Percentiles rank a stretch among this genome's conserved stretches.
Evolutionary conservation across 306 rosid genomes (phyloP).

Genomic region (Trifolium dubium): DNA sequence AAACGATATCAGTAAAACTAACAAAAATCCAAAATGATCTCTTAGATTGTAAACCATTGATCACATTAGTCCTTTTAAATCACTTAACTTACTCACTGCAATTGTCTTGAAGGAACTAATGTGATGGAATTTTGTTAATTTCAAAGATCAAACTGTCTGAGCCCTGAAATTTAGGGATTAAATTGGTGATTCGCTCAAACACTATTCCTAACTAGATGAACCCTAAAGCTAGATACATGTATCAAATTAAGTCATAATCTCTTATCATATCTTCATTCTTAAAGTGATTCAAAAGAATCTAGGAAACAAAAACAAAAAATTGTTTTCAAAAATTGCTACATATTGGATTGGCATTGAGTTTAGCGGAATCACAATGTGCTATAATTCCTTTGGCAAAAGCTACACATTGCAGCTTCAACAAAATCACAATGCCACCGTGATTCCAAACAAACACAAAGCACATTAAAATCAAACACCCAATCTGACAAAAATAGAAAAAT

Average conservation of each 20-base stretch:
- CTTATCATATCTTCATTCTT: neutral
- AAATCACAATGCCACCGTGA: neutral
- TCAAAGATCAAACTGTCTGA: neutral
- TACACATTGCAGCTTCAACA: neutral
- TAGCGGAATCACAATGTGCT: neutral
- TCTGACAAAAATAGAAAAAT: slow-evolving; percentile 3
- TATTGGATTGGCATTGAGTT: neutral
- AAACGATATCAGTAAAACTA: slow-evolving; percentile 18
- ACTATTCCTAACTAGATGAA: neutral
- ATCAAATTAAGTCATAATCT: neutral
- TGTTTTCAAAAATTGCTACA: slow-evolving; percentile 3
- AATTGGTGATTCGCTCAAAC: neutral
- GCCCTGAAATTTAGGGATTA: neutral
- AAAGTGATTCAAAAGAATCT: slow-evolving; percentile 7
- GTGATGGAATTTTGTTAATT: neutral
- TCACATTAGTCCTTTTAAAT: neutral
- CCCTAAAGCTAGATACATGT: neutral
- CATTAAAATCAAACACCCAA: slow-evolving; percentile 3
- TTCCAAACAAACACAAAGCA: neutral
- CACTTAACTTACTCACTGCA: neutral
- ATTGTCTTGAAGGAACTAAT: neutral
- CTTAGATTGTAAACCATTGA: neutral
- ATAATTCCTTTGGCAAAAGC: neutral
- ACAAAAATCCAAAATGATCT: neutral
- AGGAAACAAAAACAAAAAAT: neutral